Evolutionary conservation across 257 asterid genomes (phyloP), one percentile per base, ranked within the genome.

Genomic region (Lithospermum erythrorhizon): DNA sequence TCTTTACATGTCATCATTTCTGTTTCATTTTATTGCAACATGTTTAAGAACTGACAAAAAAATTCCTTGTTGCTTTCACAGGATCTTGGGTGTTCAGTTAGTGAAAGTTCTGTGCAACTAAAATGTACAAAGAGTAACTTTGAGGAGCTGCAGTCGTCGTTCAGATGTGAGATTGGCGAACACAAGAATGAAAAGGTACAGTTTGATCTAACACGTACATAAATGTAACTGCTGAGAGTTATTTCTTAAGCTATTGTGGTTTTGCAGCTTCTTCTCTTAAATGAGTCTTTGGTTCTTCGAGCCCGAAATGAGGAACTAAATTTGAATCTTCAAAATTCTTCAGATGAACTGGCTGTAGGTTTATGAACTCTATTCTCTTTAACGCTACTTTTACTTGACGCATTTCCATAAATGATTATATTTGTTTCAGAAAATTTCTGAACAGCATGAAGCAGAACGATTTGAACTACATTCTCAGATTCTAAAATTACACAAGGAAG

Each of bases 101-200:
- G 78, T 59, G 83, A 82, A 72, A 76, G 64, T 71, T 74, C 79
- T 59, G 62, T 55, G 66, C 85, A 81, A 62, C 64, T 81, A 56
- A 83, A 79, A 64, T 71, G 79, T 15, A 53, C 77, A 30, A 64
- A 67, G 68, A 74, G 64, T 70, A 67, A 72, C 72, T 75, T 79
- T 61, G 77, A 81, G 78, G 80, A 75, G 75, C 48, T 86, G 65
- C 75, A 74, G 15, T 82, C 81, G 69, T 74, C 66, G 75, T 69
- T 81, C 70, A 76, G 73, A 77, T 72, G 55, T 65, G 82, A 79
- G 72, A 63, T 88, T 70, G 61, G 67, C 62, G 75, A 70, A 65
- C 94, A 86, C 58, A 83, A 82, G 80, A 67, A 68, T 69, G 98
- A 84, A 76, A 88, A 88, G 94, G 98, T 88, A 69, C 45, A 63